Conservation (phyloP, 164 flowering plant species). For the Nelumbo lutea region DNA sequence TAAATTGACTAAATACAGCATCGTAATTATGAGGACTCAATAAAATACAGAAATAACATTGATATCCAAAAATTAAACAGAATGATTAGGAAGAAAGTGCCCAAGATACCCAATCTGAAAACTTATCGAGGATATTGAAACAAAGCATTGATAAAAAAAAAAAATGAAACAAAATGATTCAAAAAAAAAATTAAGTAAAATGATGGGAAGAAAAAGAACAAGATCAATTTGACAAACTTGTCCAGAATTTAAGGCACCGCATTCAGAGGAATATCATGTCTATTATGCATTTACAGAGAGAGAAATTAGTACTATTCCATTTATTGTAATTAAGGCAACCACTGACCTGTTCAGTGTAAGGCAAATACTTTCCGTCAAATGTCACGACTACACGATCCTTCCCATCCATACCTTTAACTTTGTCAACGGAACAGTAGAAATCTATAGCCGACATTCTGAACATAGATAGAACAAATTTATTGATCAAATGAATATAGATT, state of each 20-base stretch:
- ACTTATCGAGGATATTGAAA: no score
- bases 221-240: no score
- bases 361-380: conserved; percentile 88
- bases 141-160: no score
- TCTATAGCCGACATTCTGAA: conserved; percentile 94
- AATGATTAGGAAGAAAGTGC: no score
- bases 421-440: conserved; percentile 96
- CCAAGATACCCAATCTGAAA: no score
- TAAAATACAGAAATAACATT: no score
- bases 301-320: not conserved
- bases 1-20: no score
- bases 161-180: no score
- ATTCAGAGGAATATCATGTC: not conserved
- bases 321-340: conserved; percentile 2
- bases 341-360: conserved; percentile 80
- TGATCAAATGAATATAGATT: not conserved
- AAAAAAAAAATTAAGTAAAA: no score
- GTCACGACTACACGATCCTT: conserved; percentile 88
- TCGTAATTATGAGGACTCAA: no score
- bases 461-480: conserved; percentile 9
- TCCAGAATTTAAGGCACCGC: not conserved
- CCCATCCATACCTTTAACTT: conserved; percentile 80
- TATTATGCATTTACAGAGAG: not conserved
- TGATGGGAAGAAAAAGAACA: no score
- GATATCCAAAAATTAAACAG: no score